Base-by-base conservation (phyloP, 179 eudicot species). In the Spergularia azorica region DNA sequence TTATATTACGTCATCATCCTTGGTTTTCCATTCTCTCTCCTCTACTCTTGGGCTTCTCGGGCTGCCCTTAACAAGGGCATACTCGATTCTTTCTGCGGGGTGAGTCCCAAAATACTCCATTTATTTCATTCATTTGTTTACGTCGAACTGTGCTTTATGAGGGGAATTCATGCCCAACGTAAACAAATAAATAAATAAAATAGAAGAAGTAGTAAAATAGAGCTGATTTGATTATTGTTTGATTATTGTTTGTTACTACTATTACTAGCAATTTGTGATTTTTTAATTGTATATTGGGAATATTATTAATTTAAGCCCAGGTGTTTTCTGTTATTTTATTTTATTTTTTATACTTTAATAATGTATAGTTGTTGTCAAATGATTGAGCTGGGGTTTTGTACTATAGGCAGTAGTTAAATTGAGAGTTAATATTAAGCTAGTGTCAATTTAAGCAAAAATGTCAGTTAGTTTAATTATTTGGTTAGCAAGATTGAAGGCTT, bases 61-160 rank as follows among this genome's bases (percentile, higher is more conserved):
- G 9, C 90, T 76, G 79, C 84, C 0, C 84, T 94, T 15, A 83
- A 62, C 0, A 87, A 78, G 79, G 89, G 92, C n/a, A 7, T 88
- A 1, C 85, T 92, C 13, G 89, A 92, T 86, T 90, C 97, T 38
- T 1, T 84, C 17, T 91, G 91, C 74, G 95, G 95, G 92, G 98
- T 90, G 62, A 85, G 92, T 73, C 0, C 10, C 8, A 36, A 36
- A 36, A 36, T 36, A 32, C 36, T 32, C 36, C 36, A 32, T 32
- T 12, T 20, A 0, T 48, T 5, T 50, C 55, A 5, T 14, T 77
- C 51, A 11, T 21, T 21, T 21, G 21, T 21, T 21, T 21, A 21
- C 21, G 21, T 21, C 21, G 21, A 0, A 21, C 21, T 21, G 21
- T 21, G 21, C 0, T 21, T 21, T 21, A 0, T 21, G 21, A 21